Evolutionary conservation across 1,284 basidiomycete genomes (phyloP).

Genomic region (Tylopilus sp.): DNA sequence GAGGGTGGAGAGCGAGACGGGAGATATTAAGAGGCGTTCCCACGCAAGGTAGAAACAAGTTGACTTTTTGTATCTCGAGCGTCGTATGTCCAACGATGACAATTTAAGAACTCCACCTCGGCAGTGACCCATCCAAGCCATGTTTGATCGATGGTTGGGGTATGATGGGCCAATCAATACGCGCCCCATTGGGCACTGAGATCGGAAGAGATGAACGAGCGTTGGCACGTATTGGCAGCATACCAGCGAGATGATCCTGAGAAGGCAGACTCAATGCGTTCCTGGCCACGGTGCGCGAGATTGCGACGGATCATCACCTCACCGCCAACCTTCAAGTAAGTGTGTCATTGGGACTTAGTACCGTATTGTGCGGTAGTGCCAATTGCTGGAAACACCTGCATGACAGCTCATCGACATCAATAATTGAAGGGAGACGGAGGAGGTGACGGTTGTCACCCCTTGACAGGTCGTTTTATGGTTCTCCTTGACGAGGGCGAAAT

Average conservation of each 20-base stretch:
- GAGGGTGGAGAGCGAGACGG: background rate
- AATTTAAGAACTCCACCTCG: conserved; percentile 3
- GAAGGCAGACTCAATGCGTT: too few species aligned
- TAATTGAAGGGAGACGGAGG: too few species aligned
- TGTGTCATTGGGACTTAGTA: too few species aligned
- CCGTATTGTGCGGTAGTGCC: too few species aligned
- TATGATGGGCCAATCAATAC: background rate
- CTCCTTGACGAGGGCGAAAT: background rate
- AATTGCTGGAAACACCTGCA: too few species aligned
- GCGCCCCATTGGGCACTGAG: background rate
- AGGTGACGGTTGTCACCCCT: too few species aligned
- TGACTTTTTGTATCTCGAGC: conserved; percentile 22
- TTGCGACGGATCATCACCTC: too few species aligned
- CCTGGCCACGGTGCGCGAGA: background rate
- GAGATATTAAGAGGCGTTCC: conserved; percentile 13
- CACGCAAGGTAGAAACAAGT: conserved; percentile 7
- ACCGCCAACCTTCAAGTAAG: too few species aligned
- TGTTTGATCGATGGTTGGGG: background rate
- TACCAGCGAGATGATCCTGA: too few species aligned
- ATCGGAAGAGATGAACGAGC: background rate
- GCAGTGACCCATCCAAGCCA: background rate
- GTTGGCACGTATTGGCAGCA: background rate
- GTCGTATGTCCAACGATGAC: background rate
- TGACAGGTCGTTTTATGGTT: too few species aligned
- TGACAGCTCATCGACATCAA: too few species aligned